Base-by-base conservation (phyloP, 306 rosid species). In the Abrus pulchellus region DNA sequence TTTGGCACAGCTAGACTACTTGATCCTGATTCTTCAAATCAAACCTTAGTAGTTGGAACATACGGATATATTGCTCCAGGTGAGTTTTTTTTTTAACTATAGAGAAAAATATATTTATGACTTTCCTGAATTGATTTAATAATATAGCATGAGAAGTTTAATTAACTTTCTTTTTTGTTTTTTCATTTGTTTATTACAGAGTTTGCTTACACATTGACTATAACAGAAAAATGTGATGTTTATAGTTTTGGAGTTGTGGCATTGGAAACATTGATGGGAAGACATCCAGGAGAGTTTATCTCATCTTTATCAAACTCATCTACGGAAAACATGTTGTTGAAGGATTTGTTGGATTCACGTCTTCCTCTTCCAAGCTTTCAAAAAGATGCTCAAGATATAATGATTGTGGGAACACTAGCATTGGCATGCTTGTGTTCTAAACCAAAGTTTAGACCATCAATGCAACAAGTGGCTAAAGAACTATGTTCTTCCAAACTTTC, bases 21-120 rank as follows among this genome's bases (percentile, higher is more conserved):
- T 43, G 65, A 61, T 61, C 78, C 56, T 0, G 45, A 69, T 47
- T 79, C 70, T 9, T 79, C 83, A 0, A 69, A 48, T 49, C 44
- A 79, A 57, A 57, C 54, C 41, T 4, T 80, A 2, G 4, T 4
- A 28, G 56, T 7, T 59, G 59, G 68, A 0, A 63, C 68, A 13
- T 72, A 80, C 9, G 84, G 68, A 5, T 72, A 80, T 14, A 0
- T 72, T 72, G 84, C 79, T 1, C 75, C 6, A 52, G 60, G 84
- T 63, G 12, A 27, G 27, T 5, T 36, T 13, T 12, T 3, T 12
- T 59, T 10, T 59, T 0, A 7, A 1, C 10, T 5, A 3, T 3
- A 59, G 11, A 1, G 11, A 1, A 59, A 30, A 59, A 59, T 59
- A 2, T 4, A 59, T 59, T 59, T 59, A 54, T 54, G 2, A 32